Conservation (phyloP, 2,329 filamentous ascomycete species). For the Rhynchosporium graminicola region DNA sequence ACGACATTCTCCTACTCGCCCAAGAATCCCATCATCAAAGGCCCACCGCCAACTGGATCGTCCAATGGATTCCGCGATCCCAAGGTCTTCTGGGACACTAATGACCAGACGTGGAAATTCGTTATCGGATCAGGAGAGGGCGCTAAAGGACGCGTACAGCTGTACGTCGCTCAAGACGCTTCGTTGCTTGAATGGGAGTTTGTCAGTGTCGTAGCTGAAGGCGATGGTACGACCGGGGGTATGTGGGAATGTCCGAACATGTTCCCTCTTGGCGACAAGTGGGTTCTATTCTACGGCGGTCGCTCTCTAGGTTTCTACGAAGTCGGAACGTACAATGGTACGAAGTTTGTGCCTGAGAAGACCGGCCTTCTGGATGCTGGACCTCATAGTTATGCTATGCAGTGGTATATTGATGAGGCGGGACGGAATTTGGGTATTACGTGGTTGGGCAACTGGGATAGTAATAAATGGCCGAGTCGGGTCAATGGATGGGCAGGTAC, state of each 20-base stretch:
- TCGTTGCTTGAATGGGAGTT: conserved; percentile 57
- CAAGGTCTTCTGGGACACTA: conserved; percentile 59
- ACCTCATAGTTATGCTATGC: conserved; percentile 33
- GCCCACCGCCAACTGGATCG: conserved; percentile 44
- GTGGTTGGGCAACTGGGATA: conserved; percentile 57
- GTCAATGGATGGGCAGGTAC: conserved; percentile 39
- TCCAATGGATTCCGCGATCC: conserved; percentile 59
- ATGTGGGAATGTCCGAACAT: conserved; percentile 60
- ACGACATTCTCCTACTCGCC: conserved; percentile 59
- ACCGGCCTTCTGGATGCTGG: conserved; percentile 46
- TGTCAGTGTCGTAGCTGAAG: conserved; percentile 44
- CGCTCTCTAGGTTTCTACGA: conserved; percentile 56
- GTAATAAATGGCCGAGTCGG: conserved; percentile 36
- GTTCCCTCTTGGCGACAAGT: conserved; percentile 35
- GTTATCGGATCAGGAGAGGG: conserved; percentile 50
- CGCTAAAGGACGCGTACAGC: conserved; percentile 54
- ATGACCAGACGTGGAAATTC: conserved; percentile 55
- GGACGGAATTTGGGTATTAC: conserved; percentile 49
- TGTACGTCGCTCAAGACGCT: conserved; percentile 56
- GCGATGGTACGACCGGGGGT: conserved; percentile 34
- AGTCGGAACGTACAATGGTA: conserved; percentile 60
- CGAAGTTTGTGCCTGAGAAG: conserved; percentile 49
- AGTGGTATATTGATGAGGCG: conserved; percentile 39
- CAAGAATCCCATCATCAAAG: conserved; percentile 59
- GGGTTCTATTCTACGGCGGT: conserved; percentile 52